phyloP scores from a whole-genome alignment of 1,284 basidiomycete species.

The Fomitopsis pinicola region DNA sequence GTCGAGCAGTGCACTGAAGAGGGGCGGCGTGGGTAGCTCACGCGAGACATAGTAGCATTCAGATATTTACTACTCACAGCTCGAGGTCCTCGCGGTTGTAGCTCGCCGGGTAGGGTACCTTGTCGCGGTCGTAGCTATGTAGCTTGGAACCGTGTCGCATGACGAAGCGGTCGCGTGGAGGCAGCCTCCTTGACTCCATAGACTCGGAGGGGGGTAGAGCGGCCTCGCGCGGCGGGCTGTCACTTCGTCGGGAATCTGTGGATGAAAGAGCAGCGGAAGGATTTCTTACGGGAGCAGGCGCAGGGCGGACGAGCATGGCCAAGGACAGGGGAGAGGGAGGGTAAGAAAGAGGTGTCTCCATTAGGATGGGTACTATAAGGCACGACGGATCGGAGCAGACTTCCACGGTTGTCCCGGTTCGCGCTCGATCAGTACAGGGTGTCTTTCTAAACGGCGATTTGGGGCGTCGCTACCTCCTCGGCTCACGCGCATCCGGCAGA shows the following conservation, averaged over 20 bases:
- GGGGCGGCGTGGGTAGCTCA: neutral
- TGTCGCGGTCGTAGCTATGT: slow-evolving; percentile 64
- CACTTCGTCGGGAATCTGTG: slow-evolving; percentile 12
- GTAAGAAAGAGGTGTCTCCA: neutral
- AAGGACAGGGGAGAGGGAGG: slow-evolving; percentile 11
- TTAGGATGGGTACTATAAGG: neutral
- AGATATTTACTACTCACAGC: slow-evolving; percentile 46
- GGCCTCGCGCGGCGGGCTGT: slow-evolving; percentile 12
- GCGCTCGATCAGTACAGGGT: neutral
- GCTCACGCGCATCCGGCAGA: neutral
- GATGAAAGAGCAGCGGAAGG: neutral
- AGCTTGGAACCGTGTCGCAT: slow-evolving; percentile 57
- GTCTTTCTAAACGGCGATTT: neutral
- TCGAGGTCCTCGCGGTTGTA: slow-evolving; percentile 64
- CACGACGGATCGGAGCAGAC: neutral
- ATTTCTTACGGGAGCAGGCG: neutral
- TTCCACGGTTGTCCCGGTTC: neutral
- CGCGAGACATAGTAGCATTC: neutral
- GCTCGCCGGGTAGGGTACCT: slow-evolving; percentile 66
- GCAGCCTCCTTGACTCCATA: slow-evolving; percentile 45
- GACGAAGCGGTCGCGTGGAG: slow-evolving; percentile 56
- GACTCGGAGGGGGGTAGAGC: slow-evolving; percentile 3
- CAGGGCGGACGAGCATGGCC: slow-evolving; percentile 3
- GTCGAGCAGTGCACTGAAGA: slow-evolving; percentile 51
- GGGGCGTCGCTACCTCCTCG: neutral